Percentiles rank a stretch among this genome's conserved stretches.
Conservation (phyloP, 2,329 filamentous ascomycete species). For the Pestalotiopsis sp. region DNA sequence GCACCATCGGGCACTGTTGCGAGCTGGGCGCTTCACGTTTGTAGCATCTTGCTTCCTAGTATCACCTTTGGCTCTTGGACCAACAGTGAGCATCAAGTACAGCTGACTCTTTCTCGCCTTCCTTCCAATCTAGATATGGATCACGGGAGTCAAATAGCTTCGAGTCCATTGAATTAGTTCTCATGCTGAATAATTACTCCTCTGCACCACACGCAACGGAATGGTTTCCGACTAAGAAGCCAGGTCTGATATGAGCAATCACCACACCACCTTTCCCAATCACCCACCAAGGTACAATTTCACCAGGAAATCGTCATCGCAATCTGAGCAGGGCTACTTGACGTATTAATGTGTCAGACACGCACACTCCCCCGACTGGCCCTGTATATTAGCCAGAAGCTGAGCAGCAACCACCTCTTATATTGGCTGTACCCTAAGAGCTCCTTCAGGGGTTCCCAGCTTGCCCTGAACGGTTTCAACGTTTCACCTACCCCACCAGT, state of each 20-base stretch:
- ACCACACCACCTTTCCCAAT: background rate
- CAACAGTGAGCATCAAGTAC: background rate
- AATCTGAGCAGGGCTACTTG: background rate
- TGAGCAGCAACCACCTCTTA: background rate
- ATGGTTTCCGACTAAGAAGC: background rate
- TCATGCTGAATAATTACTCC: no score
- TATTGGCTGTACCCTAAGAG: background rate
- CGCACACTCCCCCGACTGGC: background rate
- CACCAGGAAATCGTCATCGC: background rate
- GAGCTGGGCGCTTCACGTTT: background rate
- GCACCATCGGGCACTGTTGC: background rate
- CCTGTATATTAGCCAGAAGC: background rate
- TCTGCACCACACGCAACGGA: background rate
- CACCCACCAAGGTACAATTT: background rate
- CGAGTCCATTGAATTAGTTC: no score
- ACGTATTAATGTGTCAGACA: background rate
- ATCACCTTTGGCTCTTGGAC: background rate
- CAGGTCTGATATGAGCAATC: background rate
- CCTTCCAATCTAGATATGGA: background rate
- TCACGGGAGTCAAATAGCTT: background rate
- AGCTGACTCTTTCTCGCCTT: background rate
- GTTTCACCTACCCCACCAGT: background rate
- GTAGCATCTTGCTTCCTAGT: background rate
- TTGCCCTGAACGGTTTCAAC: conserved; percentile 3
- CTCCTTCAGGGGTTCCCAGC: background rate